Base-by-base conservation (phyloP, 345 rosid genomes). In the Aethionema arabicum region DNA sequence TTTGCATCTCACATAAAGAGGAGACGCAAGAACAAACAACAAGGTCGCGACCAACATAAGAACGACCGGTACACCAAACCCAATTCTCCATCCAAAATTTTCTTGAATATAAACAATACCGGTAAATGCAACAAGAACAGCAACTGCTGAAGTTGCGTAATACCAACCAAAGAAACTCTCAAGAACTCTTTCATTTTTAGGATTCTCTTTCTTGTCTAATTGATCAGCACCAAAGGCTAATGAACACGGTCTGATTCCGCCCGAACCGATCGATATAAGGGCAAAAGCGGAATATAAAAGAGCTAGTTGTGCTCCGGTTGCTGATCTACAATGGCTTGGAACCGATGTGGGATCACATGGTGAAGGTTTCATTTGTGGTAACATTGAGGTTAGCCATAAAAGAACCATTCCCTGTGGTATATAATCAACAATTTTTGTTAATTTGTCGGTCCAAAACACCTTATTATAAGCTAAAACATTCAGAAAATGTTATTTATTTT, bases 161-260 rank as follows among this genome's bases (percentile, higher is more conserved):
- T 84, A 84, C 90, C 90, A 84, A 53, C 84, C 80, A 61, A 84
- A 84, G 80, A 72, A 84, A 52, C 86, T 79, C 75, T 84, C 86
- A 0, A 84, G 65, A 47, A 76, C 60, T 73, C 83, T 70, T 37
- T 76, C 69, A n/a, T 81, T 80, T 38, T 77, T 77, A 4, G 83
- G 83, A 35, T 82, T 78, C 44, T 69, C 78, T 56, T 63, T 76
- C 61, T 76, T 77, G 69, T 75, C 80, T 62, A 86, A 54, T 56
- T 86, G 87, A 49, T 82, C 85, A 43, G 90, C 93, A 39, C 90
- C 90, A 72, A 83, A 86, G 37, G 93, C 93, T 48, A 86, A 43
- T 6, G 87, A 86, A 61, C 88, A 84, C 0, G 95, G 90, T 67
- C 88, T 80, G 52, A 87, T 68, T 31, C 90, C 95, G 11, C 95